Base-by-base conservation (phyloP, 371 early-diverging fungal genomes). In the Mucor mucedo region DNA sequence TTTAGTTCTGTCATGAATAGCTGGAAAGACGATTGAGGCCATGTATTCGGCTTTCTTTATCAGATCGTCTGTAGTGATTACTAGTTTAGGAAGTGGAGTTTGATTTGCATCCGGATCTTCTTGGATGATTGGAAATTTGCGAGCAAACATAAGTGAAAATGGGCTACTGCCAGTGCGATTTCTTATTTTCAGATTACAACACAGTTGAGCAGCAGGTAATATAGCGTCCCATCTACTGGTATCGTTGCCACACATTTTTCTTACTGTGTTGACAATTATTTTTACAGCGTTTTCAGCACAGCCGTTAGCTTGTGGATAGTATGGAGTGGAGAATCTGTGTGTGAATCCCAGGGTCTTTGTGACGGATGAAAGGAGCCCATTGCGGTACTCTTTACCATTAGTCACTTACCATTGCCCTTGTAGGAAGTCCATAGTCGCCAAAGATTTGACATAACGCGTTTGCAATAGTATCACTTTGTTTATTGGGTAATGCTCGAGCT, bases 301-400 rank as follows among this genome's bases (percentile, higher is more conserved):
- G 14, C 47, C 54, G 45, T 62, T 62, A 4, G 40, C 9, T 38
- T 44, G 62, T 3, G 55, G 45, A 45, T 55, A 53, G 13, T 47
- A 54, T 2, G 62, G 40, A 11, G 54, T 62, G 6, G 33, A 32
- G 13, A 55, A 50, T 5, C 68, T n/a, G 29, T 59, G 55, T 3
- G 70, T 58, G 10, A 72, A 68, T 11, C 5, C 35, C 3, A 35
- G 35, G 3, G 35, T 35, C 7, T 35, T 35, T 35, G 35, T 5
- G 7, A 35, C 7, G 35, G 35, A 35, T 35, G 35, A 3, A 3
- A 35, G 3, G 5, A 35, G 7, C 3, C 5, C 3, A 53, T 72
- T 72, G 0, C 52, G 42, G 27, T 68, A 72, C 60, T 78, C 72
- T 30, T 52, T 59, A n/a, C 75, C 78, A 63, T 74, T 77, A n/a